Evolutionary conservation across 345 rosid species (phyloP).

Genomic region (Citrus hindsii): DNA sequence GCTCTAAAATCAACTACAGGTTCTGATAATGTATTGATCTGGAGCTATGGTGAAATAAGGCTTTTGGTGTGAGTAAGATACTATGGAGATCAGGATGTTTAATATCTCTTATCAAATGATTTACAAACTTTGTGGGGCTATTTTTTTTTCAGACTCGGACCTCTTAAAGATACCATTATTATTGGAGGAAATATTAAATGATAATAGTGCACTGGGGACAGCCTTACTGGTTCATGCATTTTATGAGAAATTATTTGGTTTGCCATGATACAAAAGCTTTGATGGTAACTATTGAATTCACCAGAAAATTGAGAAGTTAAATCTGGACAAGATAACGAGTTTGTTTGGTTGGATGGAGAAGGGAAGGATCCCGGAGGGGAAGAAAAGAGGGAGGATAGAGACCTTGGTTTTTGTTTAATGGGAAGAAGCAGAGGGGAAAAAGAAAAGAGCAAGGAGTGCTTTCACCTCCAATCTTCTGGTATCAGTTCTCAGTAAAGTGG

Average conservation of each 20-base stretch:
- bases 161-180: neutral
- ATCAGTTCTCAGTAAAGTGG: neutral
- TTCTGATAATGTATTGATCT: neutral
- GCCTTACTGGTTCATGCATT: neutral
- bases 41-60: neutral
- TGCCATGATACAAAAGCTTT: neutral
- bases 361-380: neutral
- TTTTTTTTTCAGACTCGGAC: neutral
- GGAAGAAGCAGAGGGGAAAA: neutral
- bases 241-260: neutral
- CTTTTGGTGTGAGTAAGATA: neutral
- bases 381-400: neutral
- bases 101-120: neutral
- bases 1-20: neutral
- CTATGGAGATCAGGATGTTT: neutral
- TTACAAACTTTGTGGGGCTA: neutral
- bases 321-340: neutral
- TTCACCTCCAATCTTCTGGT: neutral
- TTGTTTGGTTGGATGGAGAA: neutral
- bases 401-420: neutral
- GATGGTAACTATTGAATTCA: neutral
- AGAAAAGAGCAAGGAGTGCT: neutral
- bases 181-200: neutral
- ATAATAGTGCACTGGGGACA: neutral
- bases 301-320: neutral